Conservation (phyloP, 495 filamentous ascomycete species). For the Aspergillus saccharolyticus region DNA sequence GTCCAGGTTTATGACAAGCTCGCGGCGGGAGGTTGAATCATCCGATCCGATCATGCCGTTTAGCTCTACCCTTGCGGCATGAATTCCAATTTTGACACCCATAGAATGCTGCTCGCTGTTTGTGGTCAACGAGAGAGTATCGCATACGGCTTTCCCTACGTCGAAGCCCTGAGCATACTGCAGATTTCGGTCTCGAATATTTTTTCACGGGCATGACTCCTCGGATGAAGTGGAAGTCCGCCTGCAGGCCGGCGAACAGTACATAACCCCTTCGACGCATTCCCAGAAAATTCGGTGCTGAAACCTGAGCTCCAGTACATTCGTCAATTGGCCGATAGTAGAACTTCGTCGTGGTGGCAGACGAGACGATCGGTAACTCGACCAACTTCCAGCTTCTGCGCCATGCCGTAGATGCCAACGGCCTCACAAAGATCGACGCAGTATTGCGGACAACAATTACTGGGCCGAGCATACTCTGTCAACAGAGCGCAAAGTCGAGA, state of each 20-base stretch:
- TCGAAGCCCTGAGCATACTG: neutral
- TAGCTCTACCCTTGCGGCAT: conserved; percentile 6
- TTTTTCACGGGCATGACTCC: conserved; percentile 1
- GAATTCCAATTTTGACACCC: neutral
- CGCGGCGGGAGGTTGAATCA: neutral
- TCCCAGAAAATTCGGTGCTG: conserved; percentile 1
- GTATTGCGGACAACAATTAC: neutral
- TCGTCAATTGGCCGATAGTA: neutral
- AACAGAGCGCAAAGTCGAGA: neutral
- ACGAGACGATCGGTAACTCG: conserved; percentile 2
- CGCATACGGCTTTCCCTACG: neutral
- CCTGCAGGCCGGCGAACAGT: neutral
- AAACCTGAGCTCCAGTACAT: neutral
- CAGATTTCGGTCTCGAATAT: neutral
- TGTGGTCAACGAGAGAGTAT: neutral
- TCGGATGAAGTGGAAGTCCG: neutral
- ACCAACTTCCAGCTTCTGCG: neutral
- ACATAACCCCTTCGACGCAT: neutral
- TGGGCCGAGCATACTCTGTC: neutral
- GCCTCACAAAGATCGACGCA: conserved; percentile 4
- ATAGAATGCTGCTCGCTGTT: neutral
- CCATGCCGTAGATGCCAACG: neutral
- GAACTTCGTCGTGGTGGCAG: conserved; percentile 2
- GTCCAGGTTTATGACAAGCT: neutral
- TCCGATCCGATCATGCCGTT: neutral